These are phyloP conservation scores for Aspergillus aculeatinus DNA, from an alignment of 2,329 filamentous ascomycete species.

Conservation along the genomic window DNA sequence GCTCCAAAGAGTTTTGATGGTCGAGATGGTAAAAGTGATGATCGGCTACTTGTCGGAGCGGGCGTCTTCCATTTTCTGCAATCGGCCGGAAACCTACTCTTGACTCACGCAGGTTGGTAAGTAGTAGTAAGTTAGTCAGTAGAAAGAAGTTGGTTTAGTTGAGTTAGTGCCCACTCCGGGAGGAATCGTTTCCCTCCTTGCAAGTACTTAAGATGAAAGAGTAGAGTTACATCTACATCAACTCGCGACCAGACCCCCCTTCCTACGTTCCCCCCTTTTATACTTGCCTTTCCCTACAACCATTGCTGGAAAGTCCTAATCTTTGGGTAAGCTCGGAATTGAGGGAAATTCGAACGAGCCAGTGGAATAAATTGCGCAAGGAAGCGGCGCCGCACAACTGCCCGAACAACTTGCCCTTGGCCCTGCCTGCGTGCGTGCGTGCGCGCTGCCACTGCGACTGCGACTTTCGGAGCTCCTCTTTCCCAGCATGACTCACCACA, in stretches of 20 bases:
- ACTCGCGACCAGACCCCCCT: background rate
- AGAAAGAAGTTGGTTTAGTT: background rate
- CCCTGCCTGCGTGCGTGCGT: constrained; percentile 11
- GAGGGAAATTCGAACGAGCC: constrained; percentile 2
- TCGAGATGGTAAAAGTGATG: constrained; percentile 1
- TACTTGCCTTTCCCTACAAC: background rate
- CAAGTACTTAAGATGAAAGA: background rate
- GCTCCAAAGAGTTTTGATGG: constrained; percentile 11
- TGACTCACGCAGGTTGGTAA: background rate
- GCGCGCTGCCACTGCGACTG: background rate
- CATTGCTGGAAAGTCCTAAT: background rate
- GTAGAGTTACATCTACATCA: background rate
- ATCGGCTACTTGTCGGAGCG: constrained; percentile 12
- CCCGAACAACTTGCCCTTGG: background rate
- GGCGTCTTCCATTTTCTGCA: constrained; percentile 2
- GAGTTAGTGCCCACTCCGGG: background rate
- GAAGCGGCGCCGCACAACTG: background rate
- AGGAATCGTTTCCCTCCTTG: background rate
- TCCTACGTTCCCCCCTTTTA: background rate
- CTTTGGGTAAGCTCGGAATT: background rate
- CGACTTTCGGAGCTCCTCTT: constrained; percentile 23
- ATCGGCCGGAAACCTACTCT: constrained; percentile 2
- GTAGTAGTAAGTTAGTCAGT: background rate
- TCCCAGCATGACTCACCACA: constrained; percentile 6
- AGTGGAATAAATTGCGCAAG: constrained; percentile 8